These are phyloP conservation scores for Biscogniauxia marginata DNA, from an alignment of 2,329 filamentous ascomycete genomes.

Conservation along the genomic window DNA sequence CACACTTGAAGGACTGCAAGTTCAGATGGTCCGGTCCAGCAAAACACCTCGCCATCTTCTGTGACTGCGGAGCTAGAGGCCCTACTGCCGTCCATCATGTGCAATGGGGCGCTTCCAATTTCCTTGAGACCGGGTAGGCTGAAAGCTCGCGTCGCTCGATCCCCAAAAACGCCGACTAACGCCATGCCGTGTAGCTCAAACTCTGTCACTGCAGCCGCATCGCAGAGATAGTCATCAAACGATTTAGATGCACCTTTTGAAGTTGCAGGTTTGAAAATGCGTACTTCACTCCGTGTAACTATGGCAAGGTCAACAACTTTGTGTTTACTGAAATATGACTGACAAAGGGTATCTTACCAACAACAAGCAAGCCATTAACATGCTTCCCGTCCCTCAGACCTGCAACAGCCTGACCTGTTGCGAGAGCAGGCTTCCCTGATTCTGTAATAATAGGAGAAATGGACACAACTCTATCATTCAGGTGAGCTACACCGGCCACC, in stretches of 20 bases:
- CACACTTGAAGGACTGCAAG: constrained; percentile 80
- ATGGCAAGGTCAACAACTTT: constrained; percentile 27
- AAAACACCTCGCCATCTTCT: constrained; percentile 76
- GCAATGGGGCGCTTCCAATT: constrained; percentile 65
- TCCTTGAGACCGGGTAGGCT: constrained; percentile 88
- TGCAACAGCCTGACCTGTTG: constrained; percentile 73
- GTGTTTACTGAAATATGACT: neutral
- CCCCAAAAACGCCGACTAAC: constrained; percentile 80
- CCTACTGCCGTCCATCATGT: constrained; percentile 72
- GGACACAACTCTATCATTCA: constrained; percentile 70
- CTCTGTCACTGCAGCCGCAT: constrained; percentile 74
- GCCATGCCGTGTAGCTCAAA: constrained; percentile 74
- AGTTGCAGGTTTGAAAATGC: constrained; percentile 82
- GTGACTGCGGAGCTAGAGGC: constrained; percentile 69
- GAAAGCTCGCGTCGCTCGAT: constrained; percentile 75
- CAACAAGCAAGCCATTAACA: constrained; percentile 78
- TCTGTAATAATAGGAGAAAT: constrained; percentile 79
- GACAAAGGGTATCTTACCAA: constrained; percentile 49
- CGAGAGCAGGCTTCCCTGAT: constrained; percentile 71
- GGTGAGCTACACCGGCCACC: constrained; percentile 63
- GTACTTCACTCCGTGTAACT: constrained; percentile 70
- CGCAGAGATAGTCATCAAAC: constrained; percentile 81
- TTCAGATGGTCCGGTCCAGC: constrained; percentile 87
- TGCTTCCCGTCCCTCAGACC: constrained; percentile 71
- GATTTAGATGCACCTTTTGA: constrained; percentile 89